Evolutionary conservation across 371 early-diverging fungal species (phyloP).

Genomic region (Rhizomucor miehei): DNA sequence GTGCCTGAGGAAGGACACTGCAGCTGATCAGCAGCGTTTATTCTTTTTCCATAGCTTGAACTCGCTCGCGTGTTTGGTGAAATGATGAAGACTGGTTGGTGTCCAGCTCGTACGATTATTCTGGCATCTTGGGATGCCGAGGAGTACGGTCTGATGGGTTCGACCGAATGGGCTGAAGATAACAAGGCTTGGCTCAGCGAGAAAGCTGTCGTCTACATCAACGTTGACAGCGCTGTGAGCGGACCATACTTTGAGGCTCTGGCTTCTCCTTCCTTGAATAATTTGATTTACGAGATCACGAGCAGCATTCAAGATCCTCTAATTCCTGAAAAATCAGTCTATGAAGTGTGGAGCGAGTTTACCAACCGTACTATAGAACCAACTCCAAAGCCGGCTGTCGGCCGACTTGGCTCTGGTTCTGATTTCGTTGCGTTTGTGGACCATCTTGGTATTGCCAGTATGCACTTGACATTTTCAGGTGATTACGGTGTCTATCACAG

Average conservation of each 20-base stretch:
- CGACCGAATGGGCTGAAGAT: conserved; percentile 74
- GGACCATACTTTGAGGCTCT: conserved; percentile 49
- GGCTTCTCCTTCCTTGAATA: conserved; percentile 51
- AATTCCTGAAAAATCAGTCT: conserved; percentile 46
- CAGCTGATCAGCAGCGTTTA: too few relatives aligned
- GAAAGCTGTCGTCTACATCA: conserved; percentile 57
- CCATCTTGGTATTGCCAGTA: conserved; percentile 48
- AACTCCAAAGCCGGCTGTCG: conserved; percentile 11
- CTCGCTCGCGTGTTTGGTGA: conserved; percentile 53
- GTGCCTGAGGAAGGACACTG: too few relatives aligned
- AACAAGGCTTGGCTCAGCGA: conserved; percentile 51
- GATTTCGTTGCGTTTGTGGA: conserved; percentile 53
- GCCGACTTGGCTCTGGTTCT: conserved; percentile 43
- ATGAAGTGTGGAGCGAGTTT: conserved; percentile 43
- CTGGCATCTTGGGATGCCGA: conserved; percentile 72
- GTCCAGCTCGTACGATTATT: conserved; percentile 62
- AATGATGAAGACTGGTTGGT: conserved; percentile 60
- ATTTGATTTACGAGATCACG: conserved; percentile 51
- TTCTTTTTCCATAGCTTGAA: conserved; percentile 40
- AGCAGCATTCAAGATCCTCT: conserved; percentile 46
- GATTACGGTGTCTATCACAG: conserved; percentile 50
- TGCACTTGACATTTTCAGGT: conserved; percentile 43
- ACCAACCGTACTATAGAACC: background rate
- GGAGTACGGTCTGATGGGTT: conserved; percentile 64
- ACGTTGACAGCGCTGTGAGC: conserved; percentile 53